A percentile compares a stretch with the other conserved stretches of the same genome.
phyloP scores from a whole-genome alignment of 2,329 filamentous ascomycete genomes.

The Karstenula rhodostoma region DNA sequence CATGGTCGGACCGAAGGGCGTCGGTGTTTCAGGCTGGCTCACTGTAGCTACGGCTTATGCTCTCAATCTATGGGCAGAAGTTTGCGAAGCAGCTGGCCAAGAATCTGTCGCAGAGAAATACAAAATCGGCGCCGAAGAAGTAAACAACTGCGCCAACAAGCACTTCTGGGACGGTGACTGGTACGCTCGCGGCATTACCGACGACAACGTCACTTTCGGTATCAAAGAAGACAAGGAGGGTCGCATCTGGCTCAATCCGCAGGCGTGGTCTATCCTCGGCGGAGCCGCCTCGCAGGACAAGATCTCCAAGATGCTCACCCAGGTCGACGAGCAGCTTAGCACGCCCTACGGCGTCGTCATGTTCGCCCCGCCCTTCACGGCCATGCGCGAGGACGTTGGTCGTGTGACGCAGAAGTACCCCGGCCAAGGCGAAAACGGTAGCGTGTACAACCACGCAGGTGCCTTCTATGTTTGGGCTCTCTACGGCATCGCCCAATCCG shows the following conservation, averaged over 20 bases:
- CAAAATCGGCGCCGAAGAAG: conserved; percentile 54
- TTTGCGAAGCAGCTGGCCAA: conserved; percentile 58
- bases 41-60: conserved; percentile 65
- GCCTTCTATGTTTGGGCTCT: conserved; percentile 64
- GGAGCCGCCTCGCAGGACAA: conserved; percentile 58
- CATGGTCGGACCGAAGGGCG: conserved; percentile 68
- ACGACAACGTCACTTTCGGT: conserved; percentile 63
- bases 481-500: conserved; percentile 59
- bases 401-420: conserved; percentile 67
- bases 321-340: conserved; percentile 60
- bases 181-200: conserved; percentile 66
- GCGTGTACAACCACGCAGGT: conserved; percentile 66
- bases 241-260: conserved; percentile 67
- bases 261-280: conserved; percentile 64
- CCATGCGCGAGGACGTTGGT: conserved; percentile 66
- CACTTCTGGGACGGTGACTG: conserved; percentile 66
- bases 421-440: conserved; percentile 66
- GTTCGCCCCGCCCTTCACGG: conserved; percentile 63
- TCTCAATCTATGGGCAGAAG: conserved; percentile 61
- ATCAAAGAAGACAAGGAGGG: conserved; percentile 61
- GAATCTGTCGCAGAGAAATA: conserved; percentile 56
- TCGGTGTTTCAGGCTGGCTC: conserved; percentile 66
- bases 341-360: conserved; percentile 65
- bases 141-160: conserved; percentile 61
- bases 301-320: conserved; percentile 55